A percentile compares a stretch with the other conserved stretches of the same genome.
Evolutionary conservation across 1,139 yeast genomes (phyloP).

Genomic region (Pneumocystis jirovecii): DNA sequence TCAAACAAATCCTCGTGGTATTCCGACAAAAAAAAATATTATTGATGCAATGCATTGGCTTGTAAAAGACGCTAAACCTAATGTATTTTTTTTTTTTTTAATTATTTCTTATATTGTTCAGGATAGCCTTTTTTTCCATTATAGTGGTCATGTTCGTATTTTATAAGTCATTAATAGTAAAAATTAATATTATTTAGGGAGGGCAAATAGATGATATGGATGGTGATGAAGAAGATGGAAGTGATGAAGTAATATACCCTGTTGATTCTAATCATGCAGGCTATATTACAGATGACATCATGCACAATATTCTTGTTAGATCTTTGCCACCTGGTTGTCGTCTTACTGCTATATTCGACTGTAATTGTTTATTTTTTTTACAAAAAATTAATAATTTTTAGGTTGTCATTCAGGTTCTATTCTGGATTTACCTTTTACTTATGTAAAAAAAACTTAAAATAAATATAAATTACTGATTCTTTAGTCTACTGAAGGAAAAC

Average conservation of each 20-base stretch:
- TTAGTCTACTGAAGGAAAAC: conserved; percentile 65
- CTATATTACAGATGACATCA: conserved; percentile 65
- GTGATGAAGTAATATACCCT: conserved; percentile 82
- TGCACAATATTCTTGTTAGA: conserved; percentile 65
- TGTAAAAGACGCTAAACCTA: conserved; percentile 67
- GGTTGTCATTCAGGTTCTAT: conserved; percentile 83
- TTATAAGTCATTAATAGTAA: conserved; percentile 38
- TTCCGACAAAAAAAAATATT: conserved; percentile 69
- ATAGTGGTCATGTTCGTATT: neutral
- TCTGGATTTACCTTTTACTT: conserved; percentile 73
- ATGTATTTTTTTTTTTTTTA: conserved; percentile 27
- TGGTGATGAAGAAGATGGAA: conserved; percentile 87
- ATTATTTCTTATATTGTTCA: neutral
- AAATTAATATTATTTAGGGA: conserved; percentile 74
- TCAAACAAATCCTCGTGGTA: conserved; percentile 46
- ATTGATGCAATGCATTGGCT: conserved; percentile 85
- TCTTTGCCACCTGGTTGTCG: conserved; percentile 71
- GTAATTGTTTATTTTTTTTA: neutral
- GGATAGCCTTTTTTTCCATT: conserved; percentile 31
- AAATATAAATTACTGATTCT: neutral
- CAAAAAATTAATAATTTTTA: conserved; percentile 47
- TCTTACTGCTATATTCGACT: conserved; percentile 44
- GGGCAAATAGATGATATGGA: conserved; percentile 65
- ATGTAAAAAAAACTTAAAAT: conserved; percentile 20
- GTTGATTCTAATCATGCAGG: conserved; percentile 54